These are phyloP conservation scores for Debaryomyces coudertii DNA, from an alignment of 1,139 yeast genomes.

Conservation along the genomic window DNA sequence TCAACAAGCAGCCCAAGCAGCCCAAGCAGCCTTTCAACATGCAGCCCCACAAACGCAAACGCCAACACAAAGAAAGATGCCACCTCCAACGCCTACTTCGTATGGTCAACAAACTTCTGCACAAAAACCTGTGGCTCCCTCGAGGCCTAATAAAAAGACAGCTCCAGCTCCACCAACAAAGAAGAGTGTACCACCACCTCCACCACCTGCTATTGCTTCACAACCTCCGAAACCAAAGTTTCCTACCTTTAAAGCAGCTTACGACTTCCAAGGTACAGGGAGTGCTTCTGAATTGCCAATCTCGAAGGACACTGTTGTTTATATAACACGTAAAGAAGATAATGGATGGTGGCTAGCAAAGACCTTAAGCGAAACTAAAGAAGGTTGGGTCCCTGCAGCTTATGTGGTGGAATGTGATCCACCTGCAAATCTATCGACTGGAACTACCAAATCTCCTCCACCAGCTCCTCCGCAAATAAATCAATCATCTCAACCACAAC, in stretches of 20 bases:
- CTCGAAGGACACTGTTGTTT: conserved; percentile 71
- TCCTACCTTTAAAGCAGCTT: conserved; percentile 85
- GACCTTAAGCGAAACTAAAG: conserved; percentile 68
- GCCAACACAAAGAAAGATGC: conserved; percentile 22
- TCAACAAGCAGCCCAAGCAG: conserved; percentile 13
- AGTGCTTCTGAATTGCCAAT: conserved; percentile 74
- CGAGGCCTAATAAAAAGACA: conserved; percentile 35
- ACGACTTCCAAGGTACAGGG: conserved; percentile 87
- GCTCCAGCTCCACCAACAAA: conserved; percentile 44
- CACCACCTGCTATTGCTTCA: conserved; percentile 64
- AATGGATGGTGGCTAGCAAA: conserved; percentile 96
- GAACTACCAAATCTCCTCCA: conserved; percentile 30
- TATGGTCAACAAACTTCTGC: conserved; percentile 28
- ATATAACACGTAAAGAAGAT: conserved; percentile 63
- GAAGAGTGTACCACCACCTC: conserved; percentile 47
- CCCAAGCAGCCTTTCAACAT: conserved; percentile 16
- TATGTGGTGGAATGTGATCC: conserved; percentile 71
- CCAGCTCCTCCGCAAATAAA: conserved; percentile 21
- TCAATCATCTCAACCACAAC: conserved; percentile 15
- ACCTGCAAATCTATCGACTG: conserved; percentile 34
- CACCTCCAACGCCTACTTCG: conserved; percentile 24
- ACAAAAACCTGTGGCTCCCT: conserved; percentile 18
- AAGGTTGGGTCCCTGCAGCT: conserved; percentile 98
- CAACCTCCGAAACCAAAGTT: conserved; percentile 65
- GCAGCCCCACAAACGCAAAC: conserved; percentile 12